phyloP scores from a whole-genome alignment of 2,329 filamentous ascomycete genomes.

The Tothia fuscella region DNA sequence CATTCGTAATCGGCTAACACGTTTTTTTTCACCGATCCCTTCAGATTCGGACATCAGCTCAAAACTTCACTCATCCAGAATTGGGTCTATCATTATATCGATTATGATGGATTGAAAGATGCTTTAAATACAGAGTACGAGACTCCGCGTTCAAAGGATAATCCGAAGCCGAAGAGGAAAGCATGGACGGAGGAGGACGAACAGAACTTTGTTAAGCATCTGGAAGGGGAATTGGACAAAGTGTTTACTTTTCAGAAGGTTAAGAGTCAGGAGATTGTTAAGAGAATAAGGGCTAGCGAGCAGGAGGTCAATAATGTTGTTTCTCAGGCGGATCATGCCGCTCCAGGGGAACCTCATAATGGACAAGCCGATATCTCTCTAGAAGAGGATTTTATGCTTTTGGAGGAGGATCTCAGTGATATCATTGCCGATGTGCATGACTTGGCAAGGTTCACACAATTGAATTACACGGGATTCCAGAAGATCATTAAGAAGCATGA shows the following conservation, averaged over 20 bases:
- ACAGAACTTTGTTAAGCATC: conserved; percentile 69
- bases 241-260: conserved; percentile 96
- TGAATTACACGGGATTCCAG: conserved; percentile 98
- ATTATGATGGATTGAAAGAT: conserved; percentile 86
- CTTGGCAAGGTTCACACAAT: conserved; percentile 90
- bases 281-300: conserved; percentile 78
- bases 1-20: neutral
- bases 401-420: conserved; percentile 92
- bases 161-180: conserved; percentile 33
- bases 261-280: conserved; percentile 90
- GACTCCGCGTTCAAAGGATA: conserved; percentile 31
- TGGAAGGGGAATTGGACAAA: conserved; percentile 91
- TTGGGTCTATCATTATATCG: conserved; percentile 97
- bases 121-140: conserved; percentile 67
- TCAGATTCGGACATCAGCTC: conserved; percentile 87
- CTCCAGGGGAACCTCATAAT: conserved; percentile 31
- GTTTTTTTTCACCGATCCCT: neutral
- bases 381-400: conserved; percentile 86
- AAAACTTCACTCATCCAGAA: conserved; percentile 92
- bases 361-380: conserved; percentile 40
- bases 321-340: conserved; percentile 47
- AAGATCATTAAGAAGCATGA: conserved; percentile 99
- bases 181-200: conserved; percentile 90
- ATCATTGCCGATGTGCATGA: conserved; percentile 98
- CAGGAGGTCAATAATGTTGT: conserved; percentile 84